Base-by-base conservation (phyloP, 2,329 filamentous ascomycete species). In the Claviceps africana region DNA sequence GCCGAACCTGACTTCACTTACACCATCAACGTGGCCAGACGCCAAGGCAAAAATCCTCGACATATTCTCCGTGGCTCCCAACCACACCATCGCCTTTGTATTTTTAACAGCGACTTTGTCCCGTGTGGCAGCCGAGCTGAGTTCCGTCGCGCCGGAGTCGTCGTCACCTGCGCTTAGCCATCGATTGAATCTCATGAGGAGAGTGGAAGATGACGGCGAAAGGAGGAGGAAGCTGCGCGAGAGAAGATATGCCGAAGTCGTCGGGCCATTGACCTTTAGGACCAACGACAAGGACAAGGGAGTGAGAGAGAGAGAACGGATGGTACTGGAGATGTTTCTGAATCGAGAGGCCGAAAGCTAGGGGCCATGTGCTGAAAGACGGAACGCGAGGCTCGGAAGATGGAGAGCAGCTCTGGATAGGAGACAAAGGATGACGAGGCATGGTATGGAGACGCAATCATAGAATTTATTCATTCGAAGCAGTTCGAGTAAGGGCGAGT, bases 51-150 rank as follows among this genome's bases (percentile, higher is more conserved):
- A 68, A 3, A 65, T 93, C 1, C 78, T 95, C 5, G 90, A 96
- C 58, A 76, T 84, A 2, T 75, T 96, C 2, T 78, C 84, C 0
- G 72, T 77, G 2, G 76, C 80, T 0, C 86, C 88, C 0, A 83
- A 84, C 48, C 85, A 95, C 67, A 93, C 88, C 62, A 90, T 95
- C 52, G 85, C 86, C 0, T 95, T 96, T 61, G 86, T 95, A 2
- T 89, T 96, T 57, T 71, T 96, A 17, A 88, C 85, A 0, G 82
- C 86, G 9, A 90, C 89, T 67, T 74, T 96, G 1, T 69, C 73
- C 2, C 72, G 74, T 4, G 68, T 79, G 1, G 69, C 73, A 1
- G 64, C 69, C 0, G 78, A 81, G 51, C 65, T 81, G 6, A 65
- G 64, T 62, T 42, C 75, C 59, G 25, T 47, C 60, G 72, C 54